phyloP scores from a whole-genome alignment of 176 grass and related monocot species.

The Triticum aestivum region IWGSC_CS_RefSeq_v2.1 NC_057806.1:46768613-46769112 shows the following conservation, averaged over 20 bases:
- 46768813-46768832: not conserved
- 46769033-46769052: not conserved
- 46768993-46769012: not conserved
- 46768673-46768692: not conserved
- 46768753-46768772: not conserved
- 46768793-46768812: not conserved
- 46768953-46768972: conserved; percentile 8
- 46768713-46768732: not conserved
- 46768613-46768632: conserved; percentile 20
- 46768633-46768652: conserved; percentile 5
- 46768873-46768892: not conserved
- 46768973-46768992: not conserved
- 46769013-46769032: no score
- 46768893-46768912: not conserved
- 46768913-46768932: conserved; percentile 17
- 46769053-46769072: not conserved
- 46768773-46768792: conserved; percentile 3
- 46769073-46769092: not conserved
- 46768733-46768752: not conserved
- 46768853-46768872: conserved; percentile 25
- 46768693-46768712: conserved; percentile 2
- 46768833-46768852: conserved; percentile 10
- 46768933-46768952: not conserved
- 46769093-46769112: not conserved
- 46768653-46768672: conserved; percentile 9